phyloP scores from a whole-genome alignment of 164 flowering plant genomes.

The Warburgia ugandensis region DNA sequence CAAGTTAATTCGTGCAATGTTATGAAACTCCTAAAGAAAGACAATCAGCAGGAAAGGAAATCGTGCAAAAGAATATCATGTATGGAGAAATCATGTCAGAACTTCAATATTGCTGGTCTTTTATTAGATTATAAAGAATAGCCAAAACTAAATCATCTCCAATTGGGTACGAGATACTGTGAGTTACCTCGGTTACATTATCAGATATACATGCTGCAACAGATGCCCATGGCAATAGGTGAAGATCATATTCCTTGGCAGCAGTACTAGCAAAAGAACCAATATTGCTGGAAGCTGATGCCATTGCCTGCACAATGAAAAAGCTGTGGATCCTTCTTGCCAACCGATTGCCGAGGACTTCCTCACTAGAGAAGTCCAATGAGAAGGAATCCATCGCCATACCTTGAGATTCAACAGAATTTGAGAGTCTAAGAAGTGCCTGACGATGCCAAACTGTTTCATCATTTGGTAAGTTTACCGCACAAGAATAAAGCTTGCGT shows the following conservation, averaged over 20 bases:
- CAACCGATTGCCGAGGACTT: conserved; percentile 23
- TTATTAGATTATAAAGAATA: too few relatives aligned
- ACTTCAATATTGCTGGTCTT: too few relatives aligned
- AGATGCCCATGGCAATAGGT: conserved; percentile 90
- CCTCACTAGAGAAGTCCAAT: conserved; percentile 61
- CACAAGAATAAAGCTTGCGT: conserved; percentile 65
- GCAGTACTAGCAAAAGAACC: conserved; percentile 71
- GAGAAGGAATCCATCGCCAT: conserved; percentile 53
- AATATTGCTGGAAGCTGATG: conserved; percentile 67
- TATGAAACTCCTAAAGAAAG: too few relatives aligned
- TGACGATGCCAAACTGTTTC: conserved; percentile 69
- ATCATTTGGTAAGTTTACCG: conserved; percentile 40
- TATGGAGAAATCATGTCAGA: too few relatives aligned
- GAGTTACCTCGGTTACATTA: conserved; percentile 38
- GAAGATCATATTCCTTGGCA: conserved; percentile 82
- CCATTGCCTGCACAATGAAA: conserved; percentile 79
- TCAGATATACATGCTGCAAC: conserved; percentile 86
- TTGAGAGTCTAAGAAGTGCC: conserved; percentile 57
- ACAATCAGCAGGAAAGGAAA: too few relatives aligned
- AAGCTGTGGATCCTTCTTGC: conserved; percentile 45
- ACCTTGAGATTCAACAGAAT: conserved; percentile 19
- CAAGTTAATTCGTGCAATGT: too few relatives aligned
- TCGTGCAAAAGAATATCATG: too few relatives aligned
- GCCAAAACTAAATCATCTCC: too few relatives aligned
- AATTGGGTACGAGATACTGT: not conserved